phyloP scores from a whole-genome alignment of 352 stramenopile species.

The Globisporangium paddicum region DNA sequence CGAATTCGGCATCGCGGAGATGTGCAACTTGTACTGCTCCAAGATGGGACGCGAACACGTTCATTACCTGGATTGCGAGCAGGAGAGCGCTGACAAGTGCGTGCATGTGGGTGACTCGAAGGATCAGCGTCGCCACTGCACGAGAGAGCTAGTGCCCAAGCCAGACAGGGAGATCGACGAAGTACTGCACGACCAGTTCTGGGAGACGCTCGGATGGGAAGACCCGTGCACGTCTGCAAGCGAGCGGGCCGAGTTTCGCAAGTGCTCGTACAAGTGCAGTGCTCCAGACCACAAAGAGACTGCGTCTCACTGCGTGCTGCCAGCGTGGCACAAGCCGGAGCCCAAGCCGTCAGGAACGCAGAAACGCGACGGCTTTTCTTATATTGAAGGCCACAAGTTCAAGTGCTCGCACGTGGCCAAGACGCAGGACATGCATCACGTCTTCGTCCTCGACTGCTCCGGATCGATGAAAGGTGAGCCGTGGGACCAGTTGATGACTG shows the following conservation, averaged over 20 bases:
- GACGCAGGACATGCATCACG: conserved; percentile 70
- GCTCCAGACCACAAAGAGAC: conserved; percentile 57
- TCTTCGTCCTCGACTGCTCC: conserved; percentile 80
- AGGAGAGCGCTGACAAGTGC: conserved; percentile 26
- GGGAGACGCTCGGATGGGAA: conserved; percentile 70
- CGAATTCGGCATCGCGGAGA: conserved; percentile 64
- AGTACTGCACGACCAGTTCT: conserved; percentile 72
- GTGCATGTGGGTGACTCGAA: conserved; percentile 37
- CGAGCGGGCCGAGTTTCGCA: conserved; percentile 58
- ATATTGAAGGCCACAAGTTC: conserved; percentile 68
- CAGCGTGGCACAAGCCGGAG: conserved; percentile 53
- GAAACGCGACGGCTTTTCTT: conserved; percentile 46
- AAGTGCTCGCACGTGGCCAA: conserved; percentile 60
- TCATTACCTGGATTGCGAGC: conserved; percentile 67
- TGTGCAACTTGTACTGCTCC: conserved; percentile 79
- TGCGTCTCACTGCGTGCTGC: conserved; percentile 54
- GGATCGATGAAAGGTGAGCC: conserved; percentile 63
- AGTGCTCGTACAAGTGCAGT: conserved; percentile 66
- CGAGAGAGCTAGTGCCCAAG: conserved; percentile 39
- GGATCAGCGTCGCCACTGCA: conserved; percentile 73
- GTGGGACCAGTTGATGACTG: conserved; percentile 53
- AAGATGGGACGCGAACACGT: conserved; percentile 77
- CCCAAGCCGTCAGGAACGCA: conserved; percentile 18
- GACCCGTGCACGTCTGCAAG: conserved; percentile 54
- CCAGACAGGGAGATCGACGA: conserved; percentile 59